phyloP scores from a whole-genome alignment of 2,329 filamentous ascomycete genomes.

The Pseudogymnoascus sp. region DNA sequence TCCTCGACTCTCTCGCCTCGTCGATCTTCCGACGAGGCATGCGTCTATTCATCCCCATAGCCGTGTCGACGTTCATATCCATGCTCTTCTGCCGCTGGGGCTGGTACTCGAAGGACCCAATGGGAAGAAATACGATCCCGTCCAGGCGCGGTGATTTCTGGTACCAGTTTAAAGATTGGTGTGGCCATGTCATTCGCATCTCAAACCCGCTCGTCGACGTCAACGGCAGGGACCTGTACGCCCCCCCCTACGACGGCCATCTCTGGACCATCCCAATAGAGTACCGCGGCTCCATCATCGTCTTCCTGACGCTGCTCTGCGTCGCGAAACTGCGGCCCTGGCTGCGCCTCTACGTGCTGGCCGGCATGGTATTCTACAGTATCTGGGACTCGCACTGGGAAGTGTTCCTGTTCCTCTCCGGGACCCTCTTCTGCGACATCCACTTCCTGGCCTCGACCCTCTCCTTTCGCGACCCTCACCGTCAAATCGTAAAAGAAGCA shows the following conservation, averaged over 20 bases:
- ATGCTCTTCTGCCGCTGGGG: conserved; percentile 12
- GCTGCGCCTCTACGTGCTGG: conserved; percentile 43
- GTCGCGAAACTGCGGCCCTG: neutral
- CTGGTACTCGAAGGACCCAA: neutral
- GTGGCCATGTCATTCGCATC: neutral
- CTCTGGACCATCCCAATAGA: conserved; percentile 59
- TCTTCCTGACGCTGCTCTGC: conserved; percentile 32
- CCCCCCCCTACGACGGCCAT: conserved; percentile 31
- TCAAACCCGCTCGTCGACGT: neutral
- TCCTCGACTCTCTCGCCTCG: conserved; percentile 36
- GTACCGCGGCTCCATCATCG: conserved; percentile 54
- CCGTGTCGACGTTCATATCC: conserved; percentile 34
- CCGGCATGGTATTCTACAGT: conserved; percentile 54
- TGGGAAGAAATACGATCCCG: neutral
- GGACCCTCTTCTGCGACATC: conserved; percentile 55
- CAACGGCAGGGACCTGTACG: neutral
- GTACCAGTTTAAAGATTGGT: neutral
- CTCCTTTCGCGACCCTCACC: neutral
- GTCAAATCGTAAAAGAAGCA: neutral
- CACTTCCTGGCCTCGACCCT: conserved; percentile 39
- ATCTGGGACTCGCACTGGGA: conserved; percentile 29
- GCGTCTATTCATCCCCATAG: conserved; percentile 39
- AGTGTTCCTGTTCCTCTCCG: conserved; percentile 40
- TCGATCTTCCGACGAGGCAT: conserved; percentile 41
- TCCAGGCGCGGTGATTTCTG: neutral